Base-by-base conservation (phyloP, 345 rosid genomes). In the Moringa oleifera region DNA sequence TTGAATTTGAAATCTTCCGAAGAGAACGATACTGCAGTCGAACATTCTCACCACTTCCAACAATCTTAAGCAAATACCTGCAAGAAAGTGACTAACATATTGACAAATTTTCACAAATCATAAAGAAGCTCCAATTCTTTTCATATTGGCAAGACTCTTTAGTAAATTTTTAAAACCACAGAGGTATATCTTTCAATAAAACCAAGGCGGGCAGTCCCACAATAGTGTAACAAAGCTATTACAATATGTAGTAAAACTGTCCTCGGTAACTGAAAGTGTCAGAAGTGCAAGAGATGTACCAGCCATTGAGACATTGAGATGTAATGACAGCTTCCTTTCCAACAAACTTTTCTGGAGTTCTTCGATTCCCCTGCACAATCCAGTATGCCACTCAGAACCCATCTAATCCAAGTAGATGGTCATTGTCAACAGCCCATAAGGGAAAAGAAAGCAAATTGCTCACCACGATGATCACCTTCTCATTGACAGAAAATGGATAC, bases 261-360 rank as follows among this genome's bases (percentile, higher is more conserved):
- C n/a, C n/a, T 28, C 33, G 3, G 33, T 28, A 8, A 28, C 33
- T 28, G 33, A 28, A 28, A 28, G 8, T 28, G 33, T 28, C 47
- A 7, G 47, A 9, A 41, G 47, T 11, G 13, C 12, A 9, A 41
- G 47, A 41, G 28, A 79, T 88, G 68, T 70, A 94, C 99, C 99
- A 94, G 78, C 99, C 99, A 81, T 94, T 94, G 63, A 90, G 95
- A 81, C 97, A 90, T 55, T 94, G 99, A 65, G 97, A 90, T 70
- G 97, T 88, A 68, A 94, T 86, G 22, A 94, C 62, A 25, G 99
- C 99, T 81, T 90, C 99, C 84, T 88, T 94, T 59, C 99, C 99
- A 25, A 94, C 94, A 83, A 88, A 88, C 69, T 90, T 94, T 68
- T 86, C 99, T 0, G 96, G 97, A 9, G 99, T 94, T 75, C 99